Evolutionary conservation across 371 early-diverging fungal genomes (phyloP), one percentile per base, ranked within the genome.

Genomic region (Chytridiales sp.): DNA sequence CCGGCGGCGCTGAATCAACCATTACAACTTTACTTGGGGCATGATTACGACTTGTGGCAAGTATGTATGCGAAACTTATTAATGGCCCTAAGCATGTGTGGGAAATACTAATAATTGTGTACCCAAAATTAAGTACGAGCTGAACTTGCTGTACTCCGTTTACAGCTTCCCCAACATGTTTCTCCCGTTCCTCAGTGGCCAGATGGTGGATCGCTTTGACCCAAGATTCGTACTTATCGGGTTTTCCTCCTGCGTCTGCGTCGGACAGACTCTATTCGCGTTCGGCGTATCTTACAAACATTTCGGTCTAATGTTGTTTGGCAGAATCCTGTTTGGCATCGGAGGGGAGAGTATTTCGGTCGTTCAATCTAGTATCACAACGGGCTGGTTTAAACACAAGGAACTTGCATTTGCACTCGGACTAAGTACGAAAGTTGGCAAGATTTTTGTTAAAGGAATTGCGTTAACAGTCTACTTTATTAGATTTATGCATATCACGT

Each of bases 161-260:
- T 89, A 88, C 61, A 86, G 88, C 1, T 68, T 88, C 6, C 92
- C 92, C 24, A 91, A 91, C 68, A 79, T 88, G 61, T 68, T 89
- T 56, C 73, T 86, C 11, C 89, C 92, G 1, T 70, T 88, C 21
- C 17, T 87, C 9, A 85, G 88, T 30, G 86, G 88, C 0, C 70
- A 71, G 30, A 68, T 80, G 22, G 77, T 81, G 11, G 82, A 85
- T 49, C 52, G 68, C 9, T 62, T 83, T 40, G 86, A 79, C 31
- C 64, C 77, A 43, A 70, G 68, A 44, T 62, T 56, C 35, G 78
- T 84, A 50, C 58, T 86, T 27, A 44, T 81, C 9, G 47, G 79
- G 11, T 85, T 89, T 34, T 82, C 82, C 31, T 35, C 67, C n/a
- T 59, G 82, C 17, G 74, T 88, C 35, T 77, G 81, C 47, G 1